Evolutionary conservation across 257 asterid genomes (phyloP).

Genomic region (Jaltomata sinuosa): DNA sequence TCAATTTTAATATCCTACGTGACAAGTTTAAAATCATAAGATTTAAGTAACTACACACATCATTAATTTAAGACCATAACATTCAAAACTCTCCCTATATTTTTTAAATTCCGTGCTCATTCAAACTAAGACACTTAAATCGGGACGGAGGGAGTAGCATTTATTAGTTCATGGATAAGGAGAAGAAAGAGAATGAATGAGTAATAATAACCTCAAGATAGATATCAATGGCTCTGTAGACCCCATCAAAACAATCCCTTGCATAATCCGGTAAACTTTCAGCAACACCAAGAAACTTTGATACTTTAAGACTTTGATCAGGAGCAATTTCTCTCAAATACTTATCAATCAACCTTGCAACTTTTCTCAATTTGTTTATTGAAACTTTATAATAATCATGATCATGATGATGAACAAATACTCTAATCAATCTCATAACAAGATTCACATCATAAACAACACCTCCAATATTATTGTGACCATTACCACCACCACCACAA

Average conservation of each 20-base stretch:
- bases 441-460: slow-evolving; percentile 71
- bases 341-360: slow-evolving; percentile 48
- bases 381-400: slow-evolving; percentile 3
- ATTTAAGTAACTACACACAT: no score
- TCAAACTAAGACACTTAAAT: no score
- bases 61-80: no score
- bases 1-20: no score
- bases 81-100: no score
- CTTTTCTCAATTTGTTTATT: slow-evolving; percentile 33
- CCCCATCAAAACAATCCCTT: slow-evolving; percentile 64
- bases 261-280: slow-evolving; percentile 76
- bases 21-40: no score
- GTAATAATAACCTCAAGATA: slow-evolving; percentile 53
- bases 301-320: slow-evolving; percentile 46
- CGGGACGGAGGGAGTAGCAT: no score
- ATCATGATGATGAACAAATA: slow-evolving; percentile 26
- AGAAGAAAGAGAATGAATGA: not conserved
- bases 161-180: not conserved
- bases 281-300: slow-evolving; percentile 66
- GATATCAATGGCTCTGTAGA: slow-evolving; percentile 65
- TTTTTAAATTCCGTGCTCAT: no score
- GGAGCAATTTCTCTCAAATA: slow-evolving; percentile 74
- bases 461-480: slow-evolving; percentile 23
- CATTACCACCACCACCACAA: slow-evolving; percentile 12
- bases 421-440: slow-evolving; percentile 46